These are phyloP conservation scores for Colletotrichum tabaci DNA, from an alignment of 2,329 filamentous ascomycete genomes.

Conservation along the genomic window DNA sequence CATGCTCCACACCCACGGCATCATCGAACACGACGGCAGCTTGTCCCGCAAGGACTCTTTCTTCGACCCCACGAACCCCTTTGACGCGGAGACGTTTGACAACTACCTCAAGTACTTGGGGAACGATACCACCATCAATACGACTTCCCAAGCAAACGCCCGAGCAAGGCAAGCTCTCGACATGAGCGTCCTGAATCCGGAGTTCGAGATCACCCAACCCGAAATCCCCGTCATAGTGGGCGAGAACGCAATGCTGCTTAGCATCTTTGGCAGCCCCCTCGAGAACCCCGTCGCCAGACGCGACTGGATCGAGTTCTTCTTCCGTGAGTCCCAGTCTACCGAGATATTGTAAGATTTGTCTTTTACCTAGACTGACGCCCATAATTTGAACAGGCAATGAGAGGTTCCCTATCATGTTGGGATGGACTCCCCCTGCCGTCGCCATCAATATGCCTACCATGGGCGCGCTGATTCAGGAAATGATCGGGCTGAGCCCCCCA, in stretches of 20 bases:
- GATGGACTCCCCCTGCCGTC: background rate
- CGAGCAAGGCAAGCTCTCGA: slow-evolving; percentile 3
- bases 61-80: slow-evolving; percentile 65
- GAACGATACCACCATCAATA: slow-evolving; percentile 42
- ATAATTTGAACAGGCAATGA: background rate
- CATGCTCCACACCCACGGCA: slow-evolving; percentile 54
- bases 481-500: slow-evolving; percentile 9
- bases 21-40: slow-evolving; percentile 15
- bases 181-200: slow-evolving; percentile 50
- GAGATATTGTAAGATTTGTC: fast-evolving
- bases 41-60: slow-evolving; percentile 60
- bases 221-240: slow-evolving; percentile 57
- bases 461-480: background rate
- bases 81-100: slow-evolving; percentile 45
- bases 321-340: slow-evolving; percentile 51
- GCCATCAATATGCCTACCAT: background rate
- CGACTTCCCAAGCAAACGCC: slow-evolving; percentile 44
- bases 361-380: too few species aligned
- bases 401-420: slow-evolving; percentile 3
- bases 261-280: slow-evolving; percentile 61
- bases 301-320: slow-evolving; percentile 60
- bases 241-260: slow-evolving; percentile 63
- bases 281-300: slow-evolving; percentile 55
- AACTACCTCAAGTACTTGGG: slow-evolving; percentile 21
- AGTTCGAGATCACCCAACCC: background rate